Conservation (phyloP, 306 rosid genomes). For the Delonix regia region DNA sequence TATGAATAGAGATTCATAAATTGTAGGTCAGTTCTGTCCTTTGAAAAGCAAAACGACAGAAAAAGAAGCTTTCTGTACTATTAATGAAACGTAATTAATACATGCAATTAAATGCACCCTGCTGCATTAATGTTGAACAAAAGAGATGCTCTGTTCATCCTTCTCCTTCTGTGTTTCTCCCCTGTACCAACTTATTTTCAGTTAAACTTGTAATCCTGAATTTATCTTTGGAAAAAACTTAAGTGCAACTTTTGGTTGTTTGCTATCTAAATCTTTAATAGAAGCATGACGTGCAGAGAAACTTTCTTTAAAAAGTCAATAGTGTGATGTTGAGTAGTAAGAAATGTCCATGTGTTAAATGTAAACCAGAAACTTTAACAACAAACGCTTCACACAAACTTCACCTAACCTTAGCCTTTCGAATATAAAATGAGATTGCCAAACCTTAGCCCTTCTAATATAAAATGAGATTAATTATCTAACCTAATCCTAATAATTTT, state of each 20-base stretch:
- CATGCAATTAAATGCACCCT: neutral
- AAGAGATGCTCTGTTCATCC: slow-evolving; percentile 1
- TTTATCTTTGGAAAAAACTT: neutral
- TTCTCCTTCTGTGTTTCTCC: neutral
- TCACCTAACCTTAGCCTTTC: neutral
- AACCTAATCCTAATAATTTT: slow-evolving; percentile 3
- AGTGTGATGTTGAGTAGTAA: neutral
- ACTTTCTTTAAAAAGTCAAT: neutral
- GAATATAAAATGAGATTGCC: no score
- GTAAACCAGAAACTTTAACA: neutral
- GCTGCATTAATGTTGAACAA: neutral
- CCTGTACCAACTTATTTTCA: neutral
- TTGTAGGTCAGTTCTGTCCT: neutral
- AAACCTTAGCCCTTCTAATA: slow-evolving; percentile 1
- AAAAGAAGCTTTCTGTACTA: neutral
- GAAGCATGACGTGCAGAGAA: neutral
- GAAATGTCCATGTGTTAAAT: neutral
- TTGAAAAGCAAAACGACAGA: neutral
- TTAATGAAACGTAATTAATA: neutral
- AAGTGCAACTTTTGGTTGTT: neutral
- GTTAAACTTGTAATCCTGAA: neutral
- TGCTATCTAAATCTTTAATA: neutral
- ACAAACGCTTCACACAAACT: neutral
- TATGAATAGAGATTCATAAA: neutral
- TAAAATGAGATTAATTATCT: neutral